Evolutionary conservation across 140 eudicot genomes (phyloP), one percentile per base, ranked within the genome.

Genomic region (Ambrosia hybrid): DNA sequence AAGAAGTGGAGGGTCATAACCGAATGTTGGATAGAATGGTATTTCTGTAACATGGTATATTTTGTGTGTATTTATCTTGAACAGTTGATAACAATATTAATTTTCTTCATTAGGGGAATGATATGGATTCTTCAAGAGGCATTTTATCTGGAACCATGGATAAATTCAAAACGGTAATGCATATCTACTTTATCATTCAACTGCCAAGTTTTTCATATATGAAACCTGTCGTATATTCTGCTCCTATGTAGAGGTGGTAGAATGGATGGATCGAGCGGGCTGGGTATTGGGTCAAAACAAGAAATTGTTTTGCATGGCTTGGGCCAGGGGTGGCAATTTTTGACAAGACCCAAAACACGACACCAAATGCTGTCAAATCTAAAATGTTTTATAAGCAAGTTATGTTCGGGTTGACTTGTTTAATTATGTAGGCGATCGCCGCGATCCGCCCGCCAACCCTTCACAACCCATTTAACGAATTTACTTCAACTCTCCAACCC

Each of bases 1-100:
- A 86, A 85, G 99, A 94, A 81, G 99, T 90, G 57, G 99, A 94
- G 61, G 73, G 84, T 76, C 97, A 94, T 74, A 94, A 94, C 82
- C 91, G 85, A 55, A 86, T 94, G 96, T 82, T 94, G 85, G 97
- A 94, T 72, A 81, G 97, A 76, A 94, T 94, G 99, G 97, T 94
- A 79, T 55, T 62, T 73, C 68, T 58, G n/a, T 46, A 69, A 16
- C 1, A 51, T 56, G 14, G 1, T 33, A 65, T 30, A 16, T 17
- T 33, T 0, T 10, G 61, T 11, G 1, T 3, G 33, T 62, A 38
- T 41, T 48, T 57, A 12, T 59, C 30, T 52, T 36, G 6, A 21
- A 10, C 1, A 2, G 16, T n/a, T 4, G 41, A 67, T 70, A 52
- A 11, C 38, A 11, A 45, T 69, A 26, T 57, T 10, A 64, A 36